These are phyloP conservation scores for Pichia exigua DNA, from an alignment of 805 yeast genomes.

Conservation along the genomic window DNA sequence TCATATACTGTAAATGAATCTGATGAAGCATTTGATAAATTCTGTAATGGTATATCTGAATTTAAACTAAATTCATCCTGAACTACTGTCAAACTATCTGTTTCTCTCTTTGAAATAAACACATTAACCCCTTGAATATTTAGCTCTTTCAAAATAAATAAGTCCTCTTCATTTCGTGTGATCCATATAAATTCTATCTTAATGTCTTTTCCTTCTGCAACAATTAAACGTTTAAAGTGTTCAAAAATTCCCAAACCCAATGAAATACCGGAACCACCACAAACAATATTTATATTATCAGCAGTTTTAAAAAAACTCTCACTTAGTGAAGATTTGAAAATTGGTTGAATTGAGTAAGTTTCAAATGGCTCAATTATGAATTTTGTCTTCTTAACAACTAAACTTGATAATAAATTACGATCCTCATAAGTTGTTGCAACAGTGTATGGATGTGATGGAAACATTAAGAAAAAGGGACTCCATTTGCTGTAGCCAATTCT, in stretches of 20 bases:
- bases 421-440: slow-evolving; percentile 33
- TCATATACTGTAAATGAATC: slow-evolving; percentile 5
- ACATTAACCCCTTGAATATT: slow-evolving; percentile 30
- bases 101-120: slow-evolving; percentile 28
- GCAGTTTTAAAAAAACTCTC: slow-evolving; percentile 39
- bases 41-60: slow-evolving; percentile 17
- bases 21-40: slow-evolving; percentile 5
- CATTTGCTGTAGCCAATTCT: slow-evolving; percentile 36
- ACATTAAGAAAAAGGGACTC: slow-evolving; percentile 37
- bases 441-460: slow-evolving; percentile 65
- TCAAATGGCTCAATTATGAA: slow-evolving; percentile 28
- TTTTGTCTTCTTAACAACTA: slow-evolving; percentile 39
- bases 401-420: slow-evolving; percentile 30
- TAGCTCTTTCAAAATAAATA: slow-evolving; percentile 37
- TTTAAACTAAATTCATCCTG: slow-evolving; percentile 11
- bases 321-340: slow-evolving; percentile 36
- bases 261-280: slow-evolving; percentile 73
- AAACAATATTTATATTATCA: slow-evolving; percentile 43
- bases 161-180: slow-evolving; percentile 37
- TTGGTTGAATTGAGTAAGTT: slow-evolving; percentile 34
- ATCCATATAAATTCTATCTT: slow-evolving; percentile 47
- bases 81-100: not conserved
- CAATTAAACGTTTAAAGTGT: slow-evolving; percentile 27
- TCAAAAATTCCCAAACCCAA: slow-evolving; percentile 48
- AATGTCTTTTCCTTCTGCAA: slow-evolving; percentile 20